Evolutionary conservation across 2,329 filamentous ascomycete species (phyloP), one percentile per base, ranked within the genome.

Genomic region (Ilyonectria robusta): DNA sequence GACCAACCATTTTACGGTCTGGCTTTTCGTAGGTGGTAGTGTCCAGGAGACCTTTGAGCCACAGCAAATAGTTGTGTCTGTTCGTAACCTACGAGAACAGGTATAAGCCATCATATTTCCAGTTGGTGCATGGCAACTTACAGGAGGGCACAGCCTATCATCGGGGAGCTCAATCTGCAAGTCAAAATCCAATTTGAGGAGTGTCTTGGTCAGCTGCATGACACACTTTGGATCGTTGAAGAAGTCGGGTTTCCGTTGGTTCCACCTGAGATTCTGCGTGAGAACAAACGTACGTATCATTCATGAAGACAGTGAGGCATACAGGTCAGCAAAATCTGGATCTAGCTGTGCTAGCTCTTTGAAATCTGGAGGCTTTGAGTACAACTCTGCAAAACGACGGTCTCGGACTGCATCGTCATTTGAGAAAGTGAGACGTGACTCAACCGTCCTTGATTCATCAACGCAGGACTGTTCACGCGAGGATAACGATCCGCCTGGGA

Each of bases 61-160:
- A 98, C 9, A 95, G 83, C 21, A 98, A 89, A 78, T 99, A 99
- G 76, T 95, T 96, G 79, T 97, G 91, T 56, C 94, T 90, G 67
- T 88, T 89, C 0, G 87, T 86, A 2, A 89, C 84, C 87, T 88
- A 9, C 7, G 13, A 35, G 23, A 29, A 53, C 54, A 59, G 40
- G 65, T 59, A 59, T 44, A 13, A 35, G 31, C 42, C 4, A 21
- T 15, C 6, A 7, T 8, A 6, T 5, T 15, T 40, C 53, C 54
- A 21, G 23, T 10, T 19, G 9, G 15, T 59, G n/a, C 10, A 15
- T 19, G 46, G 2, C 4, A 26, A 59, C 84, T 74, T 78, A 97
- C 93, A 1, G 95, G 94, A 13, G 95, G 96, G 77, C 95, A 98
- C 1, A 99, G 85, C 23, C 95, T 87, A 78, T 97, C 91, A 29